phyloP scores from a whole-genome alignment of 768 basidiomycete genomes.

The Podaxis pistillaris region DNA sequence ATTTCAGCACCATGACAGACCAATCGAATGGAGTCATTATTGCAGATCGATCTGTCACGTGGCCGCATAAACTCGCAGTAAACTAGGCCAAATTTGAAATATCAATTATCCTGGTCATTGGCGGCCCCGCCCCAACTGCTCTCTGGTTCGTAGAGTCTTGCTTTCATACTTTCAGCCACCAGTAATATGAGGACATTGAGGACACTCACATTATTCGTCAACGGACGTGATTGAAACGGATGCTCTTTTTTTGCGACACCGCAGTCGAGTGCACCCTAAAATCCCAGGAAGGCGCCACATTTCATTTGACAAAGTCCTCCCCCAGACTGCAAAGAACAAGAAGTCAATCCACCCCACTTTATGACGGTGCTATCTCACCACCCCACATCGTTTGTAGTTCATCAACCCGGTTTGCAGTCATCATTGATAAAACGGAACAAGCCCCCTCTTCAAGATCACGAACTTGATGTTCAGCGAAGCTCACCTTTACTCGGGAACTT shows the following conservation, averaged over 20 bases:
- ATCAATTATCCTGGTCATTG: too few species aligned
- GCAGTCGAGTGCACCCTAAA: too few species aligned
- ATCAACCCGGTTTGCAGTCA: background rate
- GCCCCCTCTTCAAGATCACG: background rate
- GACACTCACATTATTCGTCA: conserved; percentile 11
- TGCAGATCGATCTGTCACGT: conserved; percentile 20
- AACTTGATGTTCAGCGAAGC: background rate
- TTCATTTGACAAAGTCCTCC: too few species aligned
- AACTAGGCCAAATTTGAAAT: background rate
- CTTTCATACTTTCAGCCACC: too few species aligned
- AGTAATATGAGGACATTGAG: background rate
- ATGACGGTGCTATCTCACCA: background rate
- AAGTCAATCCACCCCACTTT: background rate
- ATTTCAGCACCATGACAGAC: conserved; percentile 9
- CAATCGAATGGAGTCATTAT: conserved; percentile 16
- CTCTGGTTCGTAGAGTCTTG: too few species aligned
- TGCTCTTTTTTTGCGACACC: background rate
- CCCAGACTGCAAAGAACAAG: background rate
- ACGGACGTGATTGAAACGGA: conserved; percentile 11
- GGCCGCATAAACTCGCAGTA: conserved; percentile 7
- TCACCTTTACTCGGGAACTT: conserved; percentile 8
- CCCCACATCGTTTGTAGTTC: background rate
- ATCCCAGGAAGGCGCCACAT: too few species aligned
- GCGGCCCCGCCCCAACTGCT: too few species aligned
- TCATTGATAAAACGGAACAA: conserved; percentile 2